Evolutionary conservation across 177 flowering plant genomes (phyloP).

Genomic region (Telopea speciosissima): DNA sequence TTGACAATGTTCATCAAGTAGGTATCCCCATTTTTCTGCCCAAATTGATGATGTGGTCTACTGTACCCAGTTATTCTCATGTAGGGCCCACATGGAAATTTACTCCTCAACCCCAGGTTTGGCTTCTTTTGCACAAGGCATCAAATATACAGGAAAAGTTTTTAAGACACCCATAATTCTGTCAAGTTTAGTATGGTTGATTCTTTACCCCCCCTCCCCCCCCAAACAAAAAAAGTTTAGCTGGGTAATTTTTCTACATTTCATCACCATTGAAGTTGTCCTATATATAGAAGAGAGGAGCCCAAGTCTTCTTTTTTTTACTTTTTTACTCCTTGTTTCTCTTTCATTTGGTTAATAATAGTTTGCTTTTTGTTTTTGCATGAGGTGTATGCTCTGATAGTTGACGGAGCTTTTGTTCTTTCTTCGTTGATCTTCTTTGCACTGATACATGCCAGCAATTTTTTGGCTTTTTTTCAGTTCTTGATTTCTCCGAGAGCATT

Average conservation of each 20-base stretch:
- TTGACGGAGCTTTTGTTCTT: background rate
- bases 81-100: too few relatives aligned
- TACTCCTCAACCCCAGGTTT: too few relatives aligned
- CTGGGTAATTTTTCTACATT: too few relatives aligned
- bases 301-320: background rate
- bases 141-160: too few relatives aligned
- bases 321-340: background rate
- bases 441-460: background rate
- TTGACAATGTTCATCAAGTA: too few relatives aligned
- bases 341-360: too few relatives aligned
- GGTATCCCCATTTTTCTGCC: too few relatives aligned
- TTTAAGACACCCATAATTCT: background rate
- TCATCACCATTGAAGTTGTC: background rate
- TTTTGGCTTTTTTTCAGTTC: conserved; percentile 14
- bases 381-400: background rate
- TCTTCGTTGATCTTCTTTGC: background rate
- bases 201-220: too few relatives aligned
- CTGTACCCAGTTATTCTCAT: too few relatives aligned
- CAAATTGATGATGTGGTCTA: too few relatives aligned
- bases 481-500: conserved; percentile 15
- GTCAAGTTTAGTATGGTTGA: too few relatives aligned
- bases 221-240: background rate
- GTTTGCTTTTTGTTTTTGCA: background rate
- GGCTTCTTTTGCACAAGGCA: too few relatives aligned
- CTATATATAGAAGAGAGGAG: background rate